Conservation (phyloP, 2,329 filamentous ascomycete genomes). For the Xenoacremonium recifei region DNA sequence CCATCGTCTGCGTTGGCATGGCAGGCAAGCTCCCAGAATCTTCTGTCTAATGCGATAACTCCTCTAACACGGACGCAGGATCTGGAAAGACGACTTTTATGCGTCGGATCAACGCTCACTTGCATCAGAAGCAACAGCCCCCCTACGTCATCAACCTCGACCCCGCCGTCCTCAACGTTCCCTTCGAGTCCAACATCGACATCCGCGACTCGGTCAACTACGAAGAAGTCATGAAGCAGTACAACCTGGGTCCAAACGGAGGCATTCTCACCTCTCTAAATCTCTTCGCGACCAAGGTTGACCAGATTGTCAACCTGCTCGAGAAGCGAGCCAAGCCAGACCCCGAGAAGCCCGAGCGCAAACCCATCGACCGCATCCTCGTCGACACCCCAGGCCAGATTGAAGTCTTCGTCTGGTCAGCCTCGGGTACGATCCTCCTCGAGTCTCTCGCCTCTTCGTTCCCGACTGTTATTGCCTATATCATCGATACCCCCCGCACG, state of each 20-base stretch:
- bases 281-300: constrained; percentile 96
- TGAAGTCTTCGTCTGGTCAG: constrained; percentile 98
- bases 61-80: constrained; percentile 44
- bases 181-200: constrained; percentile 97
- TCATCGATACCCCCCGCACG: constrained; percentile 94
- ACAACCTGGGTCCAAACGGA: constrained; percentile 95
- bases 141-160: constrained; percentile 98
- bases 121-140: constrained; percentile 75
- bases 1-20: constrained; percentile 96
- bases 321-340: constrained; percentile 80
- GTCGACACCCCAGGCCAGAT: constrained; percentile 98
- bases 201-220: constrained; percentile 99
- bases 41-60: constrained; percentile 1
- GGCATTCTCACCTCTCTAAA: constrained; percentile 95
- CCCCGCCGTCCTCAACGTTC: constrained; percentile 87
- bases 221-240: constrained; percentile 99
- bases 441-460: constrained; percentile 92
- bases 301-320: constrained; percentile 84
- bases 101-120: constrained; percentile 93
- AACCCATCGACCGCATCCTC: constrained; percentile 76
- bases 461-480: constrained; percentile 94
- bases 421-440: constrained; percentile 88
- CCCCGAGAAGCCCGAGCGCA: constrained; percentile 56
- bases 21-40: constrained; percentile 57
- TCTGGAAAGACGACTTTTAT: constrained; percentile 99